Evolutionary conservation across 2,329 filamentous ascomycete species (phyloP), one percentile per base, ranked within the genome.

Genomic region (Tolypocladium guangdongense): DNA sequence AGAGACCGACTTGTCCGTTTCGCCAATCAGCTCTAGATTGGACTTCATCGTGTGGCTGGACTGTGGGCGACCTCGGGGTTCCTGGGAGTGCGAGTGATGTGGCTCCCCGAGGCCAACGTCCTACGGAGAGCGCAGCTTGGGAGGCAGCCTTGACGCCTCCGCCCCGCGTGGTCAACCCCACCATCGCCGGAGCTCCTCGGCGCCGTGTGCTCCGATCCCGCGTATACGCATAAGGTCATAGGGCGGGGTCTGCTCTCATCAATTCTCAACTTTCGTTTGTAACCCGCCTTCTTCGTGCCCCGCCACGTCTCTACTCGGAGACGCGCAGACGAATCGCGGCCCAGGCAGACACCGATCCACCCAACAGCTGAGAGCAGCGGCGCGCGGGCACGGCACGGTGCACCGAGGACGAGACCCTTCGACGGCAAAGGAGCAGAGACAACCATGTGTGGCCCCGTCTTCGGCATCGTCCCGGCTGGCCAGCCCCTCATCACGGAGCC

Each of bases 391-490:
- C 43, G 27, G 10, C 18, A 49, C 36, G 36, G 41, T 16, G 20
- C 33, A 12, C 30, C 20, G 46, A 36, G 16, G 37, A 27, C 45
- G 16, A 32, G 46, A 24, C 10, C 8, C 5, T 36, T 37, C 32
- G 11, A 18, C 12, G n/a, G 22, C 32, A 43, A 33, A 22, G 20
- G n/a, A 46, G 22, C 22, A 49, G n/a, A 33, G 37, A 27, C 24
- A 52, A 37, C 54, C 52, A 76, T 74, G 72, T 68, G 75, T 49
- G 63, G 63, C 16, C 74, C 74, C 53, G 73, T 78, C 56, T 82
- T 84, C 62, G 81, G 81, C 63, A 72, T 84, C 59, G 73, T 86
- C 54, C 81, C 82, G 14, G 77, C 82, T 27, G 81, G 81, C 54
- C 78, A 78, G 56, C 76, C 80, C 2, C 72, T 83, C 51, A 72